Evolutionary conservation across 1,284 basidiomycete species (phyloP), one percentile per base, ranked within the genome.

Genomic region (Ganoderma boninense): DNA sequence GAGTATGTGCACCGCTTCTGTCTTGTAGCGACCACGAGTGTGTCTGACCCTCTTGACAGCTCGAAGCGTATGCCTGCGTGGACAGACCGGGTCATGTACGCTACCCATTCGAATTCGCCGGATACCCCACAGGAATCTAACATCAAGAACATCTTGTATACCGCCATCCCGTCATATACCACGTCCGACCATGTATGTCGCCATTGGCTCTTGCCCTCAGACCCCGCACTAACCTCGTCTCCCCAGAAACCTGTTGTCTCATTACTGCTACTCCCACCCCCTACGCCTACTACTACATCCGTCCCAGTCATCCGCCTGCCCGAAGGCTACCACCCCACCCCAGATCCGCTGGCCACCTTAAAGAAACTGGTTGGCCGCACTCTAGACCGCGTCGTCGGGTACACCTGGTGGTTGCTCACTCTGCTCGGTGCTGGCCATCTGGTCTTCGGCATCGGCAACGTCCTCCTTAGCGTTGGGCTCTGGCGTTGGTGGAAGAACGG

Each of bases 21-120:
- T 13, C 23, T 20, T 35, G 52, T 57, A 38, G 38, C 65, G 13
- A 32, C 16, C 6, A n/a, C 13, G n/a, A 20, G 23, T 43, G 7
- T 8, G 23, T 64, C 65, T 18, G 64, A 61, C n/a, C 62, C 68
- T 14, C 16, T 26, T 26, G n/a, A 23, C 64, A 95, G 90, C 79
- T 81, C 83, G 35, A 95, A 92, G 78, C 90, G 97, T 8, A 86
- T 87, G 7, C 97, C 97, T 0, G 93, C 97, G 26, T 99, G 97
- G 95, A 98, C 97, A 29, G 97, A 99, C 81, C 89, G 97, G 57
- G 90, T 99, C 62, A 84, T 99, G 75, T 98, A 96, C 80, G 87
- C 93, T 2, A 95, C 95, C 7, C 85, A 93, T 76, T 86, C 87
- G n/a, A 95, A 95, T 78, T 84, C 86, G 0, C 86, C 89, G 2